Evolutionary conservation across 257 asterid genomes (phyloP).

Genomic region (Fraxinus americana): DNA sequence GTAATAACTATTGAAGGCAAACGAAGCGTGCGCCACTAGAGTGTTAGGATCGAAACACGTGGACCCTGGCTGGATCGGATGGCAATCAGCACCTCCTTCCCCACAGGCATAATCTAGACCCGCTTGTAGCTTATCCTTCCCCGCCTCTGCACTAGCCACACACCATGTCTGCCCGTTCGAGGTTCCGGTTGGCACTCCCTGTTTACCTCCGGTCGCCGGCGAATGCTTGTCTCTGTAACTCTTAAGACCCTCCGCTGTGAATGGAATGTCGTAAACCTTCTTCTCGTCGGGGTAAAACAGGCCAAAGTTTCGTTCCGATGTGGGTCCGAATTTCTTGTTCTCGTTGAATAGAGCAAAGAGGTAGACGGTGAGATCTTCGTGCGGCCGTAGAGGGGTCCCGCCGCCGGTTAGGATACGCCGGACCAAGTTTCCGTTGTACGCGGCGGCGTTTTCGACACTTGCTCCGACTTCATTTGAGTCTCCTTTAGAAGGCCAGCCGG

Average conservation of each 20-base stretch:
- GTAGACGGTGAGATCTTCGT: conserved; percentile 58
- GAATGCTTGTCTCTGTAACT: conserved; percentile 34
- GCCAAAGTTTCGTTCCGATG: conserved; percentile 91
- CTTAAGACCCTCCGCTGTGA: conserved; percentile 60
- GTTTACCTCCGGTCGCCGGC: conserved; percentile 45
- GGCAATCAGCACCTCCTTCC: conserved; percentile 91
- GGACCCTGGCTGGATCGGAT: conserved; percentile 87
- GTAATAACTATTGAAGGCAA: conserved; percentile 85
- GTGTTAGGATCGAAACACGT: conserved; percentile 93
- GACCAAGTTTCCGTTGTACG: conserved; percentile 77
- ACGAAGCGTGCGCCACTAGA: conserved; percentile 83
- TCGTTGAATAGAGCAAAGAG: conserved; percentile 90
- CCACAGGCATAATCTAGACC: conserved; percentile 95
- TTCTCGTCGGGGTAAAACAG: conserved; percentile 72
- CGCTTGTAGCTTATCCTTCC: conserved; percentile 63
- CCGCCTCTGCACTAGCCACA: conserved; percentile 71
- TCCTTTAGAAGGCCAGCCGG: conserved; percentile 98
- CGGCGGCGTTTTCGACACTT: conserved; percentile 66
- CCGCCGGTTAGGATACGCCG: conserved; percentile 69
- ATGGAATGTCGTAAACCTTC: conserved; percentile 75
- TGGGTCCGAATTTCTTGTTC: conserved; percentile 78
- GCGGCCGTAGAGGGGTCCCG: conserved; percentile 82
- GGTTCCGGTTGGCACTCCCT: conserved; percentile 35
- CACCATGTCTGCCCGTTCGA: conserved; percentile 82
- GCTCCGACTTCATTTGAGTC: conserved; percentile 82